phyloP scores from a whole-genome alignment of 148 eudicot genomes.

The Camellia lanceoleosa region DNA sequence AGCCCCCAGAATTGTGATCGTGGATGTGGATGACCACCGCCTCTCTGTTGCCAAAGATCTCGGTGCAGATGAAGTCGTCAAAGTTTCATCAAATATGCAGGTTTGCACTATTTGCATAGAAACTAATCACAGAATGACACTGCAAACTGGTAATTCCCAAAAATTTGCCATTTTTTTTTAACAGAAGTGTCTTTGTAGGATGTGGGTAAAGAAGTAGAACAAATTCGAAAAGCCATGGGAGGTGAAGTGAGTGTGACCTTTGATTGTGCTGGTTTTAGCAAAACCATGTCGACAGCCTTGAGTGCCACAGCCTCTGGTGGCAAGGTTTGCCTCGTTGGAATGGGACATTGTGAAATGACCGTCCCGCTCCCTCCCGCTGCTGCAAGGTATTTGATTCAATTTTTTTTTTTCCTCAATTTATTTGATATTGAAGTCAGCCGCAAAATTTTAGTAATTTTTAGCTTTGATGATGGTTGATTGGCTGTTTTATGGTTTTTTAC shows the following conservation, averaged over 20 bases:
- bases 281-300: constrained; percentile 81
- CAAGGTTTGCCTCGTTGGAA: constrained; percentile 81
- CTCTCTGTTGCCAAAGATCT: constrained; percentile 76
- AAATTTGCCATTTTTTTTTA: no score
- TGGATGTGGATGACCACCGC: constrained; percentile 71
- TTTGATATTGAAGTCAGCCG: no score
- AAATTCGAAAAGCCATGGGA: constrained; percentile 62
- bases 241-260: constrained; percentile 54
- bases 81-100: constrained; percentile 60
- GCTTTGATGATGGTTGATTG: background rate
- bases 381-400: constrained; percentile 46
- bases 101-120: constrained; percentile 21
- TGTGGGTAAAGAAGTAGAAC: constrained; percentile 43
- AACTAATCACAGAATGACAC: no score
- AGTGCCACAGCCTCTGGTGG: constrained; percentile 72
- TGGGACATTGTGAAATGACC: constrained; percentile 75
- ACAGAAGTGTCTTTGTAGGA: constrained; percentile 34
- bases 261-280: constrained; percentile 82
- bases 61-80: constrained; percentile 68
- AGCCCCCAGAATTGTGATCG: constrained; percentile 64
- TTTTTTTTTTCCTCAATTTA: no score
- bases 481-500: background rate
- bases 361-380: constrained; percentile 87
- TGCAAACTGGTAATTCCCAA: no score
- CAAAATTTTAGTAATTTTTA: no score